phyloP scores from a whole-genome alignment of 768 basidiomycete species.

The Boletus sp. region DNA sequence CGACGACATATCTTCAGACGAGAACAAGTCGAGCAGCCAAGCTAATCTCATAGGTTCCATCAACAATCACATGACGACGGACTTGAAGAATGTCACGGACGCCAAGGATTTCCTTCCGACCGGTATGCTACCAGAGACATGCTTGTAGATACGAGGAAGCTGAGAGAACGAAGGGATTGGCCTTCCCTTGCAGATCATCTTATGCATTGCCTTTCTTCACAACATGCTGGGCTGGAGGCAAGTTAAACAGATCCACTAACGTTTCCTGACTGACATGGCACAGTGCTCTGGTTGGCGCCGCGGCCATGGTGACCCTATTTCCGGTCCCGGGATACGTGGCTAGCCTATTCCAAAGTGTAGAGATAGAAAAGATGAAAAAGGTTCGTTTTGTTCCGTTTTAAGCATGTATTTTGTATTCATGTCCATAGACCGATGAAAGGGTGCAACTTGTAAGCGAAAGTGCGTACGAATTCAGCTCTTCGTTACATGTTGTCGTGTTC shows the following conservation, averaged over 20 bases:
- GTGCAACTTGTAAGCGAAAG: conserved; percentile 62
- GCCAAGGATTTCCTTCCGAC: conserved; percentile 12
- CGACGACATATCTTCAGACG: background rate
- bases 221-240: conserved; percentile 9
- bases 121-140: background rate
- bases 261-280: conserved; percentile 40
- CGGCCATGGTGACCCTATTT: conserved; percentile 47
- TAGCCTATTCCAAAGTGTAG: conserved; percentile 45
- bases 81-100: conserved; percentile 10
- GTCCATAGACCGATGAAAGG: conserved; percentile 26
- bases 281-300: conserved; percentile 59
- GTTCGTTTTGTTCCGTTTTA: background rate
- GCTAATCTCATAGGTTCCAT: conserved; percentile 69
- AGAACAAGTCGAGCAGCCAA: conserved; percentile 18
- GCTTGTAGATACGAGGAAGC: conserved; percentile 25
- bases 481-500: background rate
- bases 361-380: conserved; percentile 51
- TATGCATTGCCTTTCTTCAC: conserved; percentile 7
- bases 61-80: conserved; percentile 69
- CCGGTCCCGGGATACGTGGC: conserved; percentile 59
- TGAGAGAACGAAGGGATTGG: conserved; percentile 23
- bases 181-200: background rate
- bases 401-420: conserved; percentile 37
- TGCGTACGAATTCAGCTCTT: conserved; percentile 27
- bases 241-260: background rate